Conservation (phyloP, 139 green algal genomes). For the Closterium sp. region DNA sequence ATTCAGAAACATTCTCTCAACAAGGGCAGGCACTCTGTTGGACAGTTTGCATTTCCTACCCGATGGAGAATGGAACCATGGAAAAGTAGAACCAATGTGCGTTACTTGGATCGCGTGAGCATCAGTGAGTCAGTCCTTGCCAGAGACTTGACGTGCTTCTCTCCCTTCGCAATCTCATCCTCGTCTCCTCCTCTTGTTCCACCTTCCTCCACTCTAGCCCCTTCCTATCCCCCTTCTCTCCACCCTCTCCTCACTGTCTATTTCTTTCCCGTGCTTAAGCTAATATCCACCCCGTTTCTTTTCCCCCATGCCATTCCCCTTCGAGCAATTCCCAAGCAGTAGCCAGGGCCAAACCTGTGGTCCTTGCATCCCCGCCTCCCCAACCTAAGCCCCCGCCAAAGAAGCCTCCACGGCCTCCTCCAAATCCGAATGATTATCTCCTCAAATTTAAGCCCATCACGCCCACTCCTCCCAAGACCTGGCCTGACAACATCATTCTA, state of each 20-base stretch:
- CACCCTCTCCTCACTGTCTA: neutral
- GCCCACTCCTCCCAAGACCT: neutral
- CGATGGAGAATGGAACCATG: neutral
- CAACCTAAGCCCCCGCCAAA: neutral
- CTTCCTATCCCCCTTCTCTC: neutral
- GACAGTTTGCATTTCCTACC: neutral
- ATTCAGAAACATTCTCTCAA: neutral
- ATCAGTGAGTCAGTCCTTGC: neutral
- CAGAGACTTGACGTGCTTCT: neutral
- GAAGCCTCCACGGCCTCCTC: neutral
- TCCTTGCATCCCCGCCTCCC: neutral
- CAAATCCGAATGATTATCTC: neutral
- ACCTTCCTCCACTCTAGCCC: neutral
- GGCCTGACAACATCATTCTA: neutral
- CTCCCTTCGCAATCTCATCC: neutral
- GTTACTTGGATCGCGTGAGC: neutral
- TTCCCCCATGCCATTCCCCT: neutral
- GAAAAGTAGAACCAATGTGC: neutral
- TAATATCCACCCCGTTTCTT: neutral
- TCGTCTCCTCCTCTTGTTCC: neutral
- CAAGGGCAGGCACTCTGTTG: neutral
- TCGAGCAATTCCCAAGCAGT: neutral
- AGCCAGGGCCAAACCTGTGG: neutral
- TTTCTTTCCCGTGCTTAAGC: neutral
- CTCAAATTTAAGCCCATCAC: neutral